Percentiles rank a stretch among this genome's conserved stretches.
These are phyloP conservation scores for Deinandra increscens DNA, from an alignment of 129 eudicot species.

Conservation along the genomic window DNA sequence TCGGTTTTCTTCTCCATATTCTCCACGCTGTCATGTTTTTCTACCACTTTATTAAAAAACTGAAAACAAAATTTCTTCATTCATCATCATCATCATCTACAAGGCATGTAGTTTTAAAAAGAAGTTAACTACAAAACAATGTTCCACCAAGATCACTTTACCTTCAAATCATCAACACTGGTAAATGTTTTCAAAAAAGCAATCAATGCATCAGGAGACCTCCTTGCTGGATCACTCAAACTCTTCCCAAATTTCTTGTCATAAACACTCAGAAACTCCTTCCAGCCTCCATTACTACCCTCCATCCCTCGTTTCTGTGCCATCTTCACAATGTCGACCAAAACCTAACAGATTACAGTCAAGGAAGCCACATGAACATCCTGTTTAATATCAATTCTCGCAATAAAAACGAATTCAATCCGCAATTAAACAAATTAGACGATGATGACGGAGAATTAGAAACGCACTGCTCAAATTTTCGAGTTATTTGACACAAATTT, in stretches of 20 bases:
- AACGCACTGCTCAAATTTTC: not conserved
- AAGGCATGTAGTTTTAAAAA: not conserved
- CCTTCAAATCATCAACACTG: constrained; percentile 62
- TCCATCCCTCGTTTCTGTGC: constrained; percentile 74
- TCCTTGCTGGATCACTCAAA: constrained; percentile 81
- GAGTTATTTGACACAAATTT: not conserved
- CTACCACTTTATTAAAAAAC: constrained; percentile 57
- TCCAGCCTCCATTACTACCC: constrained; percentile 87
- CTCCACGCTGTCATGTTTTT: constrained; percentile 48
- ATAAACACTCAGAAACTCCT: constrained; percentile 60
- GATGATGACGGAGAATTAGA: not conserved
- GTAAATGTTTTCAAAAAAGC: constrained; percentile 69
- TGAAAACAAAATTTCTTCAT: constrained; percentile 29
- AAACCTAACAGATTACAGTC: constrained; percentile 41
- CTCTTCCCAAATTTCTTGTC: constrained; percentile 74
- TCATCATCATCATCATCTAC: not conserved
- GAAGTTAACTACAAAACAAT: not conserved
- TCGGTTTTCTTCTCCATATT: constrained; percentile 44
- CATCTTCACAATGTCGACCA: constrained; percentile 74
- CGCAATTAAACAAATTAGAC: not conserved
- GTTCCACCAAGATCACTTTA: not conserved
- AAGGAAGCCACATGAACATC: constrained; percentile 15
- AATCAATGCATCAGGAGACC: constrained; percentile 52
- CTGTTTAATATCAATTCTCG: not conserved
- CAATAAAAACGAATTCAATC: not conserved